phyloP scores from a whole-genome alignment of 2,329 filamentous ascomycete species.

The Spiromastix sp. region DNA sequence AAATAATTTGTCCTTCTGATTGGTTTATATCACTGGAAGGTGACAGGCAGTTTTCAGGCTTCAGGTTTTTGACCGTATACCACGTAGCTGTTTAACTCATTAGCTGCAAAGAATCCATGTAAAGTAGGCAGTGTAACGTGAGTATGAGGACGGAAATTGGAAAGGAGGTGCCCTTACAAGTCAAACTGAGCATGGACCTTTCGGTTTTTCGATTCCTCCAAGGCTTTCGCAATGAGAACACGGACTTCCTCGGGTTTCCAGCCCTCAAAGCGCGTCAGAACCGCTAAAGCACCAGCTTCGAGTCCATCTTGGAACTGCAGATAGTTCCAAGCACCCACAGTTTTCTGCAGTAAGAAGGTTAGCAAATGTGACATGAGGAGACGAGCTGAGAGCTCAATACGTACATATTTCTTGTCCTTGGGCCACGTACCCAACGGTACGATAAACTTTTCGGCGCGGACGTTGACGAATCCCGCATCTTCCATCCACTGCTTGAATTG shows the following conservation, averaged over 20 bases:
- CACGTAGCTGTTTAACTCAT: too few species aligned
- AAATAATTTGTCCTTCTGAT: too few species aligned
- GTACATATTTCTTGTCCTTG: slow-evolving; percentile 4
- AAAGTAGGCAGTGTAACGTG: too few species aligned
- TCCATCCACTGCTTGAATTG: slow-evolving; percentile 4
- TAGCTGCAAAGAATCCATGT: too few species aligned
- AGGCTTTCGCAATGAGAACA: slow-evolving; percentile 20
- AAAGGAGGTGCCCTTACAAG: too few species aligned
- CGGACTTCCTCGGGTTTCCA: slow-evolving; percentile 20
- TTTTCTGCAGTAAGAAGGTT: slow-evolving; percentile 15
- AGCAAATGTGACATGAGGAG: too few species aligned
- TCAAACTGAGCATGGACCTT: slow-evolving; percentile 21
- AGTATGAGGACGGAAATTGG: too few species aligned
- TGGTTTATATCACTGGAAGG: too few species aligned
- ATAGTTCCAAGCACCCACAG: slow-evolving; percentile 15
- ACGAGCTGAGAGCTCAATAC: too few species aligned
- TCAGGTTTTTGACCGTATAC: too few species aligned
- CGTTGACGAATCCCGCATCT: slow-evolving; percentile 2
- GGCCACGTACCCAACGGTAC: slow-evolving; percentile 5
- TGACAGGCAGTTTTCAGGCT: too few species aligned
- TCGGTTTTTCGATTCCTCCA: slow-evolving; percentile 21
- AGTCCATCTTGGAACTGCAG: slow-evolving; percentile 18
- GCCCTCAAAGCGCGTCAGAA: slow-evolving; percentile 15
- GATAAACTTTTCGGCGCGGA: slow-evolving; percentile 1
- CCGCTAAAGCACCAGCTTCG: slow-evolving; percentile 18